Conservation (phyloP, 108 stramenopile species). For the Cylindrotheca fusiformis region DNA sequence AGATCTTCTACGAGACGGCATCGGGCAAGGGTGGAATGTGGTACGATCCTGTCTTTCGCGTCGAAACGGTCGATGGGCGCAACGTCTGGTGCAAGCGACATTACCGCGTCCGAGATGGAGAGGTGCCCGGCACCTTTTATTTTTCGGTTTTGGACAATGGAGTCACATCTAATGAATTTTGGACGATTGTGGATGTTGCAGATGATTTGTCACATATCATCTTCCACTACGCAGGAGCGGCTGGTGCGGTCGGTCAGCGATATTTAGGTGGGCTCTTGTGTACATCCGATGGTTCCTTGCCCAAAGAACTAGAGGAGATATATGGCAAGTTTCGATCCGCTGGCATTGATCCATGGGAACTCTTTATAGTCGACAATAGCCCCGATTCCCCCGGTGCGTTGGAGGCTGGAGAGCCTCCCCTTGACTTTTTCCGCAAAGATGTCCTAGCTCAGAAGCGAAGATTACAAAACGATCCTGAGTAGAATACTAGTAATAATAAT, state of each 20-base stretch:
- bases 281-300: slow-evolving; percentile 73
- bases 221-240: slow-evolving; percentile 95
- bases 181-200: slow-evolving; percentile 88
- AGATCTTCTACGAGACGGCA: slow-evolving; percentile 29
- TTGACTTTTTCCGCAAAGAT: slow-evolving; percentile 67
- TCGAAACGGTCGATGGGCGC: slow-evolving; percentile 90
- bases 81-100: slow-evolving; percentile 90
- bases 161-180: slow-evolving; percentile 84
- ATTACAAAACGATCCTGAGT: background rate
- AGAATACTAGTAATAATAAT: background rate
- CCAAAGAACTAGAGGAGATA: background rate
- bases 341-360: slow-evolving; percentile 90
- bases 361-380: slow-evolving; percentile 73
- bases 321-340: slow-evolving; percentile 43
- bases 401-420: slow-evolving; percentile 68
- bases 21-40: slow-evolving; percentile 67
- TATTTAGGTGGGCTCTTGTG: slow-evolving; percentile 91
- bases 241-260: slow-evolving; percentile 81
- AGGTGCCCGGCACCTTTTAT: slow-evolving; percentile 60
- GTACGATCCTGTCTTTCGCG: slow-evolving; percentile 97
- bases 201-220: slow-evolving; percentile 92
- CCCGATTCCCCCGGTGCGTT: slow-evolving; percentile 40
- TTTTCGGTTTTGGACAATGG: slow-evolving; percentile 92
- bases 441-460: slow-evolving; percentile 17
- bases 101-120: slow-evolving; percentile 63